Base-by-base conservation (phyloP, 768 basidiomycete species). In the Brasilioporus rufonigricans region DNA sequence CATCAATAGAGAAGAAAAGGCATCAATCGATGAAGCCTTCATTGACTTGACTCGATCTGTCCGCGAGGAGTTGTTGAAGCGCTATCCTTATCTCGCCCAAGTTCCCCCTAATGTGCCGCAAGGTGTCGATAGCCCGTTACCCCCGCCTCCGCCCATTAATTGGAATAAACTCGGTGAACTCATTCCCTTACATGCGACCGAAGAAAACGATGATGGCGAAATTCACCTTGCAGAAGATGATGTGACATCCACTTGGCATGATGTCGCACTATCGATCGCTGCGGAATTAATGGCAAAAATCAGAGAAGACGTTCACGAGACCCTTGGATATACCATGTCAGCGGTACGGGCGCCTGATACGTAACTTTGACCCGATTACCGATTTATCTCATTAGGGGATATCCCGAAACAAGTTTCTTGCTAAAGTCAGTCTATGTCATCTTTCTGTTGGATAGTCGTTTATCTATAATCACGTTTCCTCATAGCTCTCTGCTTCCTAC, bases 11-110 rank as follows among this genome's bases (percentile, higher is more conserved):
- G 45, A 68, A 94, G 96, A 99, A 73, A 97, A 95, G 68, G 97
- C 97, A 23, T 96, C 93, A 0, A 97, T 98, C 33, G 97, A 98
- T 64, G 97, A 99, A 66, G 93, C 92, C 0, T 99, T 95, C 70
- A 84, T 98, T 53, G 96, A 98, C 69, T 81, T 98, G 52, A 91
- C 93, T 4, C 78, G 78, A 10, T 86, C 88, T 32, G 85, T 93
- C n/a, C 85, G 91, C 35, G 82, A 86, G 53, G 74, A 81, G 43
- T 71, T 99, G 2, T 74, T 98, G 3, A 77, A 82, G 46, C 76
- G 84, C 39, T 92, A 87, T 64, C 91, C 95, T 0, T 77, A 91
- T 66, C 82, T 99, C 24, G 79, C 83, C 0, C 67, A 80, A 19
- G 80, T 87, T 2, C 93, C 94, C 2, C 65, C 77, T 0, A 81